Conservation (phyloP, 495 filamentous ascomycete species). For the Penicillium coprophilum region DNA sequence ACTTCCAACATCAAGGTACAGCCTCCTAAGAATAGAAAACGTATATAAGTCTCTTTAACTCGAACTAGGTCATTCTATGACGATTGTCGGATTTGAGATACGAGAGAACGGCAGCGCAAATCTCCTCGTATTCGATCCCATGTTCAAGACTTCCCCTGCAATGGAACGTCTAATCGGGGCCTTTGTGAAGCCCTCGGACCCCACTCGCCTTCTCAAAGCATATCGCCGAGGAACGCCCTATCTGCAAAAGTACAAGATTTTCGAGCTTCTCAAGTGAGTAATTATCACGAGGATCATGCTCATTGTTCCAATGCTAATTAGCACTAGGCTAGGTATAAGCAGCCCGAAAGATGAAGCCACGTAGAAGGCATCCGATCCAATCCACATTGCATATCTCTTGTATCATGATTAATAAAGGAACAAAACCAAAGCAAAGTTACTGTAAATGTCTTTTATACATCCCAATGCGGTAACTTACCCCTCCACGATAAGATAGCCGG, state of each 20-base stretch:
- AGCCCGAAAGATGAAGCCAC: neutral
- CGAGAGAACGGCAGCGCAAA: slow-evolving; percentile 62
- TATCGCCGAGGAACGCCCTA: slow-evolving; percentile 70
- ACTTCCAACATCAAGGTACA: slow-evolving; percentile 80
- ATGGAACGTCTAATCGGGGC: slow-evolving; percentile 57
- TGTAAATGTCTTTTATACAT: slow-evolving; percentile 7
- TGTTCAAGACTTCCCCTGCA: slow-evolving; percentile 67
- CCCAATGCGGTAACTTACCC: slow-evolving; percentile 6
- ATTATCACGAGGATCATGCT: neutral
- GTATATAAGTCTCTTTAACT: neutral
- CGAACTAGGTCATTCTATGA: slow-evolving; percentile 77
- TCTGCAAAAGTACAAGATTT: slow-evolving; percentile 66
- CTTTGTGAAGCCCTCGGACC: slow-evolving; percentile 43
- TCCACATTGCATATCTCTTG: neutral
- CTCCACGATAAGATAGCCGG: slow-evolving; percentile 30
- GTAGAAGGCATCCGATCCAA: neutral
- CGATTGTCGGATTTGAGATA: slow-evolving; percentile 82
- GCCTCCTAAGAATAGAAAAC: neutral
- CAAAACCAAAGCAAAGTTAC: neutral
- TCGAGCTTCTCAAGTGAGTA: slow-evolving; percentile 75
- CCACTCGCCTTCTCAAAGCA: slow-evolving; percentile 60
- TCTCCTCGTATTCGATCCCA: slow-evolving; percentile 87
- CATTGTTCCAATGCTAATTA: neutral
- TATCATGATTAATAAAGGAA: neutral
- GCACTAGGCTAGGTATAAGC: slow-evolving; percentile 9